Percentiles rank a stretch among this genome's conserved stretches.
These are phyloP conservation scores for Syncephalastrum monosporum DNA, from an alignment of 371 early-diverging fungal genomes.

Conservation along the genomic window DNA sequence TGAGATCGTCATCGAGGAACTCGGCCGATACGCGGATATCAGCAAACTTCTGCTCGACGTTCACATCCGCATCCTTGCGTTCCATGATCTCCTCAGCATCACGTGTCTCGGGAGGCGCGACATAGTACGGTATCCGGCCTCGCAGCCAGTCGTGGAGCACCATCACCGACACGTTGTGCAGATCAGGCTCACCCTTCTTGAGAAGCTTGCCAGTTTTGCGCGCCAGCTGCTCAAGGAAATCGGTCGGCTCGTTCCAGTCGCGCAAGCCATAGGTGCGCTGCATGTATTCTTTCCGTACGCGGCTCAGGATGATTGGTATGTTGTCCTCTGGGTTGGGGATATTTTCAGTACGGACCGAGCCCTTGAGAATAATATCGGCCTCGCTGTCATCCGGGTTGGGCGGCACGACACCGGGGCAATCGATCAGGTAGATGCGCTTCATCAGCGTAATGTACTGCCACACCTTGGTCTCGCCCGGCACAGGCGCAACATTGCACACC, in stretches of 20 bases:
- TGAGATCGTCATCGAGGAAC: slow-evolving; percentile 76
- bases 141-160: slow-evolving; percentile 99
- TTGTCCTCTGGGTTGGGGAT: slow-evolving; percentile 93
- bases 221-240: slow-evolving; percentile 92
- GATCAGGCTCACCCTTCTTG: slow-evolving; percentile 97
- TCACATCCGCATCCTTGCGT: slow-evolving; percentile 38
- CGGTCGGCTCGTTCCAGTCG: slow-evolving; percentile 80
- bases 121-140: slow-evolving; percentile 98
- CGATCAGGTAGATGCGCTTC: slow-evolving; percentile 98
- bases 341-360: slow-evolving; percentile 97
- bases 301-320: slow-evolving; percentile 81
- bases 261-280: slow-evolving; percentile 87
- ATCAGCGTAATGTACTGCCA: slow-evolving; percentile 99
- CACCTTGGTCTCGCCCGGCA: slow-evolving; percentile 99
- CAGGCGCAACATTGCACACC: slow-evolving; percentile 98
- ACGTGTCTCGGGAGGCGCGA: slow-evolving; percentile 74
- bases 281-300: slow-evolving; percentile 89
- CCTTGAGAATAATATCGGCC: slow-evolving; percentile 97
- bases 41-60: slow-evolving; percentile 80
- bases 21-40: slow-evolving; percentile 81
- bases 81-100: slow-evolving; percentile 23
- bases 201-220: slow-evolving; percentile 89
- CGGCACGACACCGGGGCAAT: slow-evolving; percentile 99
- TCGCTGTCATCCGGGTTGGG: slow-evolving; percentile 85
- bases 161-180: slow-evolving; percentile 94